A percentile compares a stretch with the other conserved stretches of the same genome.
Conservation (phyloP, 192 early-diverging fungal genomes). For the Tieghemiomyces parasiticus region DNA sequence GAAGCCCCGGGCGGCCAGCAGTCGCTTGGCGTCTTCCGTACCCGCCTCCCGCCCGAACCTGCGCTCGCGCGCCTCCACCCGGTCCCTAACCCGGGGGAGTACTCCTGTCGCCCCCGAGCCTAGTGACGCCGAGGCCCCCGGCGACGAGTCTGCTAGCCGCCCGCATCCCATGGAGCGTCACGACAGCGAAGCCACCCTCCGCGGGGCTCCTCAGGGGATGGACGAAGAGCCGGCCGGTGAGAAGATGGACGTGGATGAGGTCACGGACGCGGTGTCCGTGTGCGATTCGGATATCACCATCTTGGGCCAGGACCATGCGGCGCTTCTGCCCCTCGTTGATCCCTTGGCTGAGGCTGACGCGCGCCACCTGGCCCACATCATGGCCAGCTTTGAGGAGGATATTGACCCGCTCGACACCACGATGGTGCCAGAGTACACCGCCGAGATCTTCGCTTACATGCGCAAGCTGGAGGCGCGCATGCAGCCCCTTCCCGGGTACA, state of each 20-base stretch:
- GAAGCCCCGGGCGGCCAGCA: no score
- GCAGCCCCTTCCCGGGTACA: constrained; percentile 35
- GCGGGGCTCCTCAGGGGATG: no score
- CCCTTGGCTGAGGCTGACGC: no score
- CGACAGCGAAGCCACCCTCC: not conserved
- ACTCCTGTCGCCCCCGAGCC: not conserved
- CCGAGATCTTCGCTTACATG: constrained; percentile 47
- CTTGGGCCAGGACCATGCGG: no score
- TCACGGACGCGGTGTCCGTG: no score
- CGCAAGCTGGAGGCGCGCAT: constrained; percentile 37
- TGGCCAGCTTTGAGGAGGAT: constrained; percentile 35
- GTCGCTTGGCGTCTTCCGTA: no score
- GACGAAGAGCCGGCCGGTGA: not conserved
- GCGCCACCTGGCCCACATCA: constrained; percentile 5
- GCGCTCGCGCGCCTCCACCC: no score
- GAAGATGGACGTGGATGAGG: not conserved
- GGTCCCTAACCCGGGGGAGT: no score
- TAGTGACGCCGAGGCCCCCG: not conserved
- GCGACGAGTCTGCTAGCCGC: not conserved
- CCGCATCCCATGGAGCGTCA: not conserved
- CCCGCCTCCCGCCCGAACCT: no score
- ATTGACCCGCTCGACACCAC: constrained; percentile 23
- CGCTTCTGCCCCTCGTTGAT: no score
- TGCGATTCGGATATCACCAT: no score
- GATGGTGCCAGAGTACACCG: constrained; percentile 39